Percentiles rank a stretch among this genome's conserved stretches.
Evolutionary conservation across 768 basidiomycete genomes (phyloP).

Genomic region (Lentinula sp.): DNA sequence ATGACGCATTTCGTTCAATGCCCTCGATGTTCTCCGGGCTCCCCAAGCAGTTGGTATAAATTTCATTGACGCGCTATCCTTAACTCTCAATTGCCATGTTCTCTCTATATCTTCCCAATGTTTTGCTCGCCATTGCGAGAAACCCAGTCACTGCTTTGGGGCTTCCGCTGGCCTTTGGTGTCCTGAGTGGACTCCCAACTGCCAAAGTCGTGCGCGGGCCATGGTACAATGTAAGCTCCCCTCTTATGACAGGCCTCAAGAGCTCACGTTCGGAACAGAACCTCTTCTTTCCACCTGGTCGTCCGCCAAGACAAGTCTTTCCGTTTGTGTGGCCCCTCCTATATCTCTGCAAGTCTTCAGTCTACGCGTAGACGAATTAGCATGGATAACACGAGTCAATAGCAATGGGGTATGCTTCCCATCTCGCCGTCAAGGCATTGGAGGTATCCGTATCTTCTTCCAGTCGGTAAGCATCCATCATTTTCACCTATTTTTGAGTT

Average conservation of each 20-base stretch:
- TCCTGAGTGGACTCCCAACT: constrained; percentile 43
- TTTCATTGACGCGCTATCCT: not conserved
- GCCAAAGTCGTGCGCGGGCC: constrained; percentile 38
- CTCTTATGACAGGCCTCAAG: not conserved
- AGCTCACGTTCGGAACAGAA: constrained; percentile 22
- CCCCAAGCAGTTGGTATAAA: too few species aligned
- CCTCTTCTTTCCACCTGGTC: constrained; percentile 43
- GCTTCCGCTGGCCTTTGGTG: constrained; percentile 51
- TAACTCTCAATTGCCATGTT: constrained; percentile 22
- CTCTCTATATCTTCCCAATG: constrained; percentile 34
- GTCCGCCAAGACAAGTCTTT: constrained; percentile 47
- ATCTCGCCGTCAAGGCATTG: constrained; percentile 49
- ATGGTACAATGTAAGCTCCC: constrained; percentile 51
- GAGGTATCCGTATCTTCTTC: constrained; percentile 34
- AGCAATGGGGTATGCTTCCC: constrained; percentile 66
- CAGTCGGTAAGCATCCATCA: constrained; percentile 29
- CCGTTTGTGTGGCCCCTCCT: constrained; percentile 53
- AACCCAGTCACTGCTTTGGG: constrained; percentile 54
- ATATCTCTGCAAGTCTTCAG: constrained; percentile 27
- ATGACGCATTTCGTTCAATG: not conserved
- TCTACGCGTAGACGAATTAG: not conserved
- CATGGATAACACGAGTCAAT: constrained; percentile 3
- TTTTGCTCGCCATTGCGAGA: constrained; percentile 48
- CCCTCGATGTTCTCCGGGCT: not conserved
- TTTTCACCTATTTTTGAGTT: not conserved